Conservation (phyloP, 345 rosid species). For the Trapa incisa region DNA sequence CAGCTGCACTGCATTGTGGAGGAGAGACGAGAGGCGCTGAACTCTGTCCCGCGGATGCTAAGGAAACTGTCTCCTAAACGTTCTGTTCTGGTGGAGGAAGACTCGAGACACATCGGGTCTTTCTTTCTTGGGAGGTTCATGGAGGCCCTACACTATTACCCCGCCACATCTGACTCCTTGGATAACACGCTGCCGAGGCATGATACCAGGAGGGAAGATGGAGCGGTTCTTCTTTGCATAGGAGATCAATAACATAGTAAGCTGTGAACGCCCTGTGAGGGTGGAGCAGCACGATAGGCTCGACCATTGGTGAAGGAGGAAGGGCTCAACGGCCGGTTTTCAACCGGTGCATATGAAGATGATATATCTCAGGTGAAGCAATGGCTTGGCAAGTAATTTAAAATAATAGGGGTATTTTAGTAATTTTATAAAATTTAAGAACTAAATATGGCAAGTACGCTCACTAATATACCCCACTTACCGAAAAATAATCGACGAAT, state of each 20-base stretch:
- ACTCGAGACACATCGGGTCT: constrained; percentile 41
- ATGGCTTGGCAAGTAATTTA: constrained; percentile 21
- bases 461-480: too few species aligned
- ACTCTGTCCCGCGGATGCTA: constrained; percentile 25
- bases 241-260: constrained; percentile 55
- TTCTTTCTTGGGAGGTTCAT: constrained; percentile 51
- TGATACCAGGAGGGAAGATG: constrained; percentile 40
- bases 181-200: constrained; percentile 43
- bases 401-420: too few species aligned
- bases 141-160: constrained; percentile 56
- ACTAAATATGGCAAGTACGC: too few species aligned
- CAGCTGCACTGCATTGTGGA: constrained; percentile 40
- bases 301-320: constrained; percentile 43
- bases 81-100: constrained; percentile 32
- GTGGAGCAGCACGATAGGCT: constrained; percentile 44
- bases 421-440: too few species aligned
- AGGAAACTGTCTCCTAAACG: constrained; percentile 24
- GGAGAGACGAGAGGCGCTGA: constrained; percentile 40
- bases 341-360: constrained; percentile 16
- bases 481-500: too few species aligned
- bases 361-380: constrained; percentile 22
- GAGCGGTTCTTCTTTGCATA: constrained; percentile 48
- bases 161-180: constrained; percentile 43
- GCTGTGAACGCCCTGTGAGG: constrained; percentile 41
- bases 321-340: background rate